Evolutionary conservation across 2,329 filamentous ascomycete genomes (phyloP), one percentile per base, ranked within the genome.

Genomic region (Canariomyces notabilis): DNA sequence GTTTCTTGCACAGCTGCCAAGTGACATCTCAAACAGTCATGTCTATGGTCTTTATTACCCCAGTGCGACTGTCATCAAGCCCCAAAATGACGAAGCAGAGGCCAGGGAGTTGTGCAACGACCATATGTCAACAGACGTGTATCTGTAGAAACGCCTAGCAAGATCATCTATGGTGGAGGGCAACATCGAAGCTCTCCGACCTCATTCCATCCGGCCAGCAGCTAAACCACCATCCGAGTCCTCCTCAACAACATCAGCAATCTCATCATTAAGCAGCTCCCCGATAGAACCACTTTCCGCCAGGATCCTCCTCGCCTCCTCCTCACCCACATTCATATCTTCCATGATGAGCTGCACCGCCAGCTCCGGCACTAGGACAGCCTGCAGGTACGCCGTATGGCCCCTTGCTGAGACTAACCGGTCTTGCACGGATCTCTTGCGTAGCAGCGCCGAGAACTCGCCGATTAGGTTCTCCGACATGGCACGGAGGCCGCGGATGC

Each of bases 291-390:
- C 78, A 62, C 87, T 89, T 52, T 85, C 77, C 52, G 75, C 68
- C 59, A 91, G 64, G 16, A 90, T 78, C 20, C 66, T 64, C 53
- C 70, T 67, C 15, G 76, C 76, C 48, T 69, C 63, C 6, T 63
- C 61, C 36, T 65, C 64, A 2, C 56, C 61, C 18, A 76, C 67
- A 2, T 53, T 48, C 72, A 80, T 74, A 50, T 80, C 78, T 55
- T 81, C 75, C 65, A 71, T 74, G 51, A 80, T 77, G 42, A 82
- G 64, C 49, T 64, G 67, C 29, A 75, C 68, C 19, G 75, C 70
- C 53, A 80, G 60, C 62, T 95, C 89, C 0, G 87, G 86, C 19
- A 94, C 86, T 50, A 95, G 67, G 1, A 91, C 87, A 1, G 75
- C 73, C 64, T 89, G 84, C 2, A 89, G 79, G 57, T 84, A 91